These are phyloP conservation scores for Fusarium udum DNA, from an alignment of 2,329 filamentous ascomycete genomes.

Conservation along the genomic window DNA sequence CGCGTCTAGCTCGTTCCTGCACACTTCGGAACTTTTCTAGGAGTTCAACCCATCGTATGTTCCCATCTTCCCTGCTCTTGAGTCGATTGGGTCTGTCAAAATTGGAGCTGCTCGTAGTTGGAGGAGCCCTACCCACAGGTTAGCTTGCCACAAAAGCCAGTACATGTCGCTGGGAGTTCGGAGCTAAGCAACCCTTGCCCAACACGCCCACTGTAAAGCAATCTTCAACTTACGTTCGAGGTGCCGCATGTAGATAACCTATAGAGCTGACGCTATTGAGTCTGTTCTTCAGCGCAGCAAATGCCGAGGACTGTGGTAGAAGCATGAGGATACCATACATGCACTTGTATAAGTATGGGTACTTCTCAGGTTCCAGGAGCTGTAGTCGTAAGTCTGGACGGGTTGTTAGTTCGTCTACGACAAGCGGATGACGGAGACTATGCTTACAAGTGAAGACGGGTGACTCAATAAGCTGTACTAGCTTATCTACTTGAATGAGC, in stretches of 20 bases:
- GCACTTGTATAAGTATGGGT: conserved; percentile 96
- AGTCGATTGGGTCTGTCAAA: conserved; percentile 81
- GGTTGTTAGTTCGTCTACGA: neutral
- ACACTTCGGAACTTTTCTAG: conserved; percentile 94
- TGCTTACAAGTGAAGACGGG: conserved; percentile 93
- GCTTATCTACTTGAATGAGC: conserved; percentile 97
- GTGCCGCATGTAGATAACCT: conserved; percentile 88
- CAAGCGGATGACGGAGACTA: neutral
- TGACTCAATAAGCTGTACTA: conserved; percentile 95
- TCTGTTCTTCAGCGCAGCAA: conserved; percentile 94
- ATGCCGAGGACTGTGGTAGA: conserved; percentile 96
- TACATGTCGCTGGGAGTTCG: neutral
- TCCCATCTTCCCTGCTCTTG: conserved; percentile 82
- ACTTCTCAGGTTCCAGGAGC: conserved; percentile 92
- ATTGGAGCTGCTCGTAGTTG: conserved; percentile 61
- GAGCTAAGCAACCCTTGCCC: neutral
- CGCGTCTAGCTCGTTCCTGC: conserved; percentile 83
- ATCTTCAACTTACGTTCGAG: conserved; percentile 68
- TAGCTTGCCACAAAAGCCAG: neutral
- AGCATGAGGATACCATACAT: conserved; percentile 97
- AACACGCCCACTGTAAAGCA: neutral
- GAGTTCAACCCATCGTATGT: conserved; percentile 90
- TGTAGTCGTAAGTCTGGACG: conserved; percentile 86
- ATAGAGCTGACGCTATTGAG: conserved; percentile 98
- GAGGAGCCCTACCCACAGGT: conserved; percentile 51